A percentile compares a stretch with the other conserved stretches of the same genome.
phyloP scores from a whole-genome alignment of 2,329 filamentous ascomycete species.

The Cladosporium phlei region DNA sequence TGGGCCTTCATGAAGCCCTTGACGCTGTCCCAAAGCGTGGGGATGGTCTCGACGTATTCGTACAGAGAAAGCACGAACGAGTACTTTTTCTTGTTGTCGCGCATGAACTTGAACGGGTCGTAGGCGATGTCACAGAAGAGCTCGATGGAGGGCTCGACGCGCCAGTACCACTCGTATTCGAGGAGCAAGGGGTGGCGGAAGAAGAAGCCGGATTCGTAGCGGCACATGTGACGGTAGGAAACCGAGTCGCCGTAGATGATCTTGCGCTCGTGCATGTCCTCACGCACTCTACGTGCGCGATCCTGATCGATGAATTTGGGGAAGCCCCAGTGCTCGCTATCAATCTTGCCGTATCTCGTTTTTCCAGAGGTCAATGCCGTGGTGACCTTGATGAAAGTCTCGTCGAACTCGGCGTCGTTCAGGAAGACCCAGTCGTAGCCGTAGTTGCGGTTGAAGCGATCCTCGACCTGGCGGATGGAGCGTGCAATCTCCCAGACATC shows the following conservation, averaged over 20 bases:
- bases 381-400: conserved; percentile 89
- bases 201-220: conserved; percentile 98
- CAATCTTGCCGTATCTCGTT: conserved; percentile 85
- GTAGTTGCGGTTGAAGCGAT: conserved; percentile 94
- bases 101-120: conserved; percentile 95
- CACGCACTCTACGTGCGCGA: conserved; percentile 80
- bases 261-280: conserved; percentile 90
- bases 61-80: conserved; percentile 92
- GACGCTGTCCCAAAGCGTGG: conserved; percentile 88
- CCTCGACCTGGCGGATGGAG: conserved; percentile 93
- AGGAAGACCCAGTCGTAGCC: conserved; percentile 99
- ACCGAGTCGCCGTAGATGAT: conserved; percentile 98
- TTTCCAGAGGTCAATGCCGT: conserved; percentile 84
- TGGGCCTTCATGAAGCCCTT: conserved; percentile 90
- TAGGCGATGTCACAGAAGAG: conserved; percentile 94
- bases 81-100: conserved; percentile 96
- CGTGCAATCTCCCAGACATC: conserved; percentile 96
- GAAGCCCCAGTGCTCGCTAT: conserved; percentile 94
- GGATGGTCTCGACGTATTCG: conserved; percentile 95
- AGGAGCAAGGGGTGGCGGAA: conserved; percentile 90
- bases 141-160: conserved; percentile 94
- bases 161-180: conserved; percentile 99
- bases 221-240: conserved; percentile 99
- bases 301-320: conserved; percentile 94
- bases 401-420: conserved; percentile 92